phyloP scores from a whole-genome alignment of 2,329 filamentous ascomycete genomes.

The Septoria petroselini region DNA sequence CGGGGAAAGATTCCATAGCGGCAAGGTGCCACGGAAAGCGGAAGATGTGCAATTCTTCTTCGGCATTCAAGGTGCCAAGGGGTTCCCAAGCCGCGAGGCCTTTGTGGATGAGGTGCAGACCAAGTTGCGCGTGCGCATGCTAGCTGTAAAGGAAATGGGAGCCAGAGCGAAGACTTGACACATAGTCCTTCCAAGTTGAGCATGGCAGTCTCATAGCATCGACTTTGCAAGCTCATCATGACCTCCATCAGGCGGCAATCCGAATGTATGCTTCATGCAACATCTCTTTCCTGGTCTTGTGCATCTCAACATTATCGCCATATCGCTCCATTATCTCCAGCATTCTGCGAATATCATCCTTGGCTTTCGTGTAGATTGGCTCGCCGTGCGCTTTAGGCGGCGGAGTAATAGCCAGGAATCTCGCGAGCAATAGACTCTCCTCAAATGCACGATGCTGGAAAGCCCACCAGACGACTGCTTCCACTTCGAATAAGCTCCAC shows the following conservation, averaged over 20 bases:
- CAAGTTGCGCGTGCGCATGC: slow-evolving; percentile 10
- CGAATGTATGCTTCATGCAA: slow-evolving; percentile 44
- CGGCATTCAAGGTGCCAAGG: slow-evolving; percentile 4
- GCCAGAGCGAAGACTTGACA: too few species aligned
- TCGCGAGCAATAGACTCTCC: slow-evolving; percentile 52
- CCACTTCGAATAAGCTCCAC: slow-evolving; percentile 63
- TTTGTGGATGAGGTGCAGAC: slow-evolving; percentile 16
- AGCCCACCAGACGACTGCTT: slow-evolving; percentile 80
- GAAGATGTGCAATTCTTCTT: slow-evolving; percentile 17
- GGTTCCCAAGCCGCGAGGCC: slow-evolving; percentile 10
- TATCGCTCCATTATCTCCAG: slow-evolving; percentile 48
- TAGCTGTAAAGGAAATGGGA: neutral
- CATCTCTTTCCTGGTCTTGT: slow-evolving; percentile 48
- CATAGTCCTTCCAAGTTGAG: too few species aligned
- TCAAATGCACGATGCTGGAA: slow-evolving; percentile 79
- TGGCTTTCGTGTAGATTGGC: slow-evolving; percentile 39
- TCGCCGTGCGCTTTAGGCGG: slow-evolving; percentile 22
- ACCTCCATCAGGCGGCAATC: slow-evolving; percentile 25
- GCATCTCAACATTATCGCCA: slow-evolving; percentile 47
- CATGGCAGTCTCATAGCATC: too few species aligned
- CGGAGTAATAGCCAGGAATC: slow-evolving; percentile 23
- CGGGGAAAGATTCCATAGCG: slow-evolving; percentile 3
- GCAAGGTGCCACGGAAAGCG: slow-evolving; percentile 6
- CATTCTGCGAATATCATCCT: slow-evolving; percentile 45
- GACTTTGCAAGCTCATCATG: too few species aligned